A percentile compares a stretch with the other conserved stretches of the same genome.
Conservation (phyloP, 2,329 filamentous ascomycete genomes). For the Aspergillus terreus region DNA sequence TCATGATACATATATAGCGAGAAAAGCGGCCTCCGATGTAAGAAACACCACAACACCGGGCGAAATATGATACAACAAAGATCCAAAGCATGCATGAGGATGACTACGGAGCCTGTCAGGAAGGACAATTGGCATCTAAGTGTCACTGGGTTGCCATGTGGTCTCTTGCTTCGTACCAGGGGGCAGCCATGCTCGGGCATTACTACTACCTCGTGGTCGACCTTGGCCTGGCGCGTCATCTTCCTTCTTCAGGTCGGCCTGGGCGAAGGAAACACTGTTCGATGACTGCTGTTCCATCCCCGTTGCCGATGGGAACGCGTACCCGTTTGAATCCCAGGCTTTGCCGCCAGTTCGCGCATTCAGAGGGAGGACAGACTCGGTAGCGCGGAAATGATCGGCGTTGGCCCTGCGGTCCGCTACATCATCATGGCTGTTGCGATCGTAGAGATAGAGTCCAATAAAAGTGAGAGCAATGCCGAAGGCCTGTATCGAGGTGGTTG, state of each 20-base stretch:
- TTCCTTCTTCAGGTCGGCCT: constrained; percentile 37
- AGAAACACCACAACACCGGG: not conserved
- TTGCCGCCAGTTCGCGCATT: constrained; percentile 35
- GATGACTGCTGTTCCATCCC: constrained; percentile 16
- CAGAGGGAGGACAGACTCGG: constrained; percentile 66
- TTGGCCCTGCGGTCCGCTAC: constrained; percentile 78
- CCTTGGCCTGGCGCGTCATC: constrained; percentile 44
- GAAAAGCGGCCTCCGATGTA: not conserved
- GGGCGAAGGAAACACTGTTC: constrained; percentile 15
- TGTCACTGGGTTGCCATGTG: constrained; percentile 64
- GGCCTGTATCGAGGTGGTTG: constrained; percentile 77
- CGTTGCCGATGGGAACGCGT: constrained; percentile 29
- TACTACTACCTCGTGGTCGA: constrained; percentile 38
- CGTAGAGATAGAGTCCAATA: constrained; percentile 89
- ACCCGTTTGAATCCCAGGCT: constrained; percentile 35
- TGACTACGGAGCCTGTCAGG: constrained; percentile 1
- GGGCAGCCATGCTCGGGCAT: constrained; percentile 58
- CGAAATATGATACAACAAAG: not conserved
- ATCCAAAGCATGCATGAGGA: not conserved
- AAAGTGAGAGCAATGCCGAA: constrained; percentile 87
- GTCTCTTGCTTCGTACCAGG: constrained; percentile 82
- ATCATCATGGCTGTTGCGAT: constrained; percentile 82
- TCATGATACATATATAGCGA: constrained; percentile 1
- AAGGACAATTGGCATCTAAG: constrained; percentile 20
- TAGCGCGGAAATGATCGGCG: constrained; percentile 59